These are phyloP conservation scores for Neurospora sp. DNA, from an alignment of 495 filamentous ascomycete genomes.

Conservation along the genomic window DNA sequence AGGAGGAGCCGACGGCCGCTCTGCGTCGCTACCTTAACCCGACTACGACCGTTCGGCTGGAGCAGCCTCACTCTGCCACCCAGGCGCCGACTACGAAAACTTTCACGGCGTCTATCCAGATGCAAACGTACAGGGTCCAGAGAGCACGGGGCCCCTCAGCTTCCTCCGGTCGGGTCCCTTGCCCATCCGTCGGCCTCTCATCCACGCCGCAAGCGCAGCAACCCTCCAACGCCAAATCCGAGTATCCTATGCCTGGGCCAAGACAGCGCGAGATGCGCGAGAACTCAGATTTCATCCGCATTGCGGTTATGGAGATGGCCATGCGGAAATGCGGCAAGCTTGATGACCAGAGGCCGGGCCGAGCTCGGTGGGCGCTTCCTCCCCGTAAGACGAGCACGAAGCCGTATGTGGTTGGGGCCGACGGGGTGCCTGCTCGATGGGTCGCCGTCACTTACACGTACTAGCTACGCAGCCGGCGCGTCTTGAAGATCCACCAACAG, in stretches of 20 bases:
- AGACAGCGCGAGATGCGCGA: constrained; percentile 85
- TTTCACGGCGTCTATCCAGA: constrained; percentile 71
- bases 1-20: constrained; percentile 72
- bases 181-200: constrained; percentile 24
- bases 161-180: constrained; percentile 23
- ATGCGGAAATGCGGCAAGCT: constrained; percentile 91
- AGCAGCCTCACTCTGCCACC: constrained; percentile 36
- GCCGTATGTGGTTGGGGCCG: constrained; percentile 39
- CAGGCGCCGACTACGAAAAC: constrained; percentile 17
- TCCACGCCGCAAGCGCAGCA: constrained; percentile 28
- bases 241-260: constrained; percentile 35
- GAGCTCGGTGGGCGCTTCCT: constrained; percentile 78
- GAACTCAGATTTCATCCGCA: constrained; percentile 86
- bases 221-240: constrained; percentile 19
- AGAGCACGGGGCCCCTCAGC: constrained; percentile 30
- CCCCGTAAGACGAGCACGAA: constrained; percentile 54
- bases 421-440: constrained; percentile 45
- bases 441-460: constrained; percentile 18
- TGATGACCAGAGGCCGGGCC: constrained; percentile 69
- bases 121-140: constrained; percentile 68
- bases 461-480: background rate
- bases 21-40: constrained; percentile 89
- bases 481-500: background rate
- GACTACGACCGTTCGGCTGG: constrained; percentile 53
- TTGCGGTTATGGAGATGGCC: constrained; percentile 93